Percentiles rank a stretch among this genome's conserved stretches.
These are phyloP conservation scores for Homolaphlyctis polyrhiza DNA, from an alignment of 371 early-diverging fungal species.

Conservation along the genomic window DNA sequence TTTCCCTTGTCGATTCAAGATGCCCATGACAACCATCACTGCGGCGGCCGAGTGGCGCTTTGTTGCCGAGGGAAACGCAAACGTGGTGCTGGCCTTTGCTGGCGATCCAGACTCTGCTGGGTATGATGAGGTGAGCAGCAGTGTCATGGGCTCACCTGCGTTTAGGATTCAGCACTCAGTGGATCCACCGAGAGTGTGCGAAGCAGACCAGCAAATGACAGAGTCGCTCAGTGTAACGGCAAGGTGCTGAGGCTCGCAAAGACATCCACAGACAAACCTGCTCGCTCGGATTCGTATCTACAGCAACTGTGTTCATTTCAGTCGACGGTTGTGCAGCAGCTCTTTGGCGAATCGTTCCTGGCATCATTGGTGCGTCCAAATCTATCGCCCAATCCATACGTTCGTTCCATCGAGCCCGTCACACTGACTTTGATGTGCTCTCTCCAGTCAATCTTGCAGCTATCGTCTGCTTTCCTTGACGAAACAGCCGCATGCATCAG, in stretches of 20 bases:
- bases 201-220: neutral
- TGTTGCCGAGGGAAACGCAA: slow-evolving; percentile 13
- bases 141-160: too few species aligned
- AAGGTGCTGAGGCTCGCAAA: neutral
- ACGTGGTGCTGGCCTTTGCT: slow-evolving; percentile 5
- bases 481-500: neutral
- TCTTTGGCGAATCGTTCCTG: neutral
- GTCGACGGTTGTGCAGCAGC: neutral
- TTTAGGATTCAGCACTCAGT: neutral
- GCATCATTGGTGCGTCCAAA: neutral
- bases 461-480: neutral
- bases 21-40: too few species aligned
- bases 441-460: neutral
- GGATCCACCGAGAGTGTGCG: neutral
- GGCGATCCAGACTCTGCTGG: too few species aligned
- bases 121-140: too few species aligned
- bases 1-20: too few species aligned
- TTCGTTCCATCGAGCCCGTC: neutral
- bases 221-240: neutral
- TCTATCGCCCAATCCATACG: too few species aligned
- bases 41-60: too few species aligned
- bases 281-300: neutral
- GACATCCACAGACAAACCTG: neutral
- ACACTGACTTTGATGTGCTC: neutral
- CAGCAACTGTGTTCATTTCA: neutral